Conservation (phyloP, 2,329 filamentous ascomycete genomes). For the Ophiostoma ulmi region DNA sequence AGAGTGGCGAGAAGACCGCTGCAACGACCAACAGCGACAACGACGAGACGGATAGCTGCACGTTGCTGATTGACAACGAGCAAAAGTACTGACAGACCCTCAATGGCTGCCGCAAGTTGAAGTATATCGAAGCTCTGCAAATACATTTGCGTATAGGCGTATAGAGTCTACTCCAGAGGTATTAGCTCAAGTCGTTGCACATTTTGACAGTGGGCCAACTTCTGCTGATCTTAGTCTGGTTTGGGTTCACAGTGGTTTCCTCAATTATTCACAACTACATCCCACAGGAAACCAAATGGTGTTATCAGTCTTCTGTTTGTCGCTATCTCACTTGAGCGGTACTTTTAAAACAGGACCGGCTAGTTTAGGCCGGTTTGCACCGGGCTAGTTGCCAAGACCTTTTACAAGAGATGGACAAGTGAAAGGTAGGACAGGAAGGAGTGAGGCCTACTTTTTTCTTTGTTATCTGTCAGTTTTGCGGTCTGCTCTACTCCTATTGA, state of each 20-base stretch:
- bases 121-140: too few relatives aligned
- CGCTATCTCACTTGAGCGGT: not conserved
- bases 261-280: too few relatives aligned
- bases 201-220: not conserved
- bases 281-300: not conserved
- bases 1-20: not conserved
- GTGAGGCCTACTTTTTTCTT: not conserved
- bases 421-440: not conserved
- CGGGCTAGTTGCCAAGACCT: not conserved
- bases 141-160: not conserved
- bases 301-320: not conserved
- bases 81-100: constrained; percentile 7
- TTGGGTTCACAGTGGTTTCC: too few relatives aligned
- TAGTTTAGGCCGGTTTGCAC: not conserved
- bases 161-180: not conserved
- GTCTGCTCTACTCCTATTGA: not conserved
- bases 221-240: too few relatives aligned
- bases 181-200: not conserved
- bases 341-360: not conserved
- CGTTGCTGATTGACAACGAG: not conserved
- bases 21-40: not conserved
- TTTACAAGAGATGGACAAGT: not conserved
- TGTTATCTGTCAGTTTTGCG: not conserved
- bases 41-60: not conserved
- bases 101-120: not conserved